Percentiles rank a stretch among this genome's conserved stretches.
Evolutionary conservation across 257 asterid genomes (phyloP).

Genomic region (Orobanche coerulescens): DNA sequence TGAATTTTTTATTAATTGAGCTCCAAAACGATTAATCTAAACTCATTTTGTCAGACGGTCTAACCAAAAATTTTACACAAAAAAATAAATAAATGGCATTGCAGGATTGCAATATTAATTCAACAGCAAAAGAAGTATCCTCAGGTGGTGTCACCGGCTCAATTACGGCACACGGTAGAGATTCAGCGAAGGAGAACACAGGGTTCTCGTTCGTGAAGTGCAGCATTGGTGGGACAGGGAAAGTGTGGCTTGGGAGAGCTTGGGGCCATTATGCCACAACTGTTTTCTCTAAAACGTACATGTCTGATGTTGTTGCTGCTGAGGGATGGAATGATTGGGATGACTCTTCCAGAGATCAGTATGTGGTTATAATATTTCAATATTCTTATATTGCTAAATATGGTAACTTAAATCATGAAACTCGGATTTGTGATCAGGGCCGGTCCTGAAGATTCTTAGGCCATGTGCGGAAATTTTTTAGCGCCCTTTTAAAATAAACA

Average conservation of each 20-base stretch:
- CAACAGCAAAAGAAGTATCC: constrained; percentile 45
- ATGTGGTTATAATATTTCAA: constrained; percentile 2
- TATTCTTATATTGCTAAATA: too few relatives aligned
- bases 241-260: constrained; percentile 83
- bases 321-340: constrained; percentile 87
- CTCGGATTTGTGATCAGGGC: too few relatives aligned
- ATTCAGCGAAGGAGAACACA: constrained; percentile 34
- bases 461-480: too few relatives aligned
- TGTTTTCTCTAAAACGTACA: constrained; percentile 46
- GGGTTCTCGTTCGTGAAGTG: constrained; percentile 84
- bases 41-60: too few relatives aligned
- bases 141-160: constrained; percentile 42
- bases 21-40: too few relatives aligned
- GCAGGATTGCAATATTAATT: constrained; percentile 59
- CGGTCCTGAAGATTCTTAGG: too few relatives aligned
- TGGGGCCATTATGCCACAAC: constrained; percentile 75
- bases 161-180: constrained; percentile 74
- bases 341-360: constrained; percentile 66
- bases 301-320: constrained; percentile 59
- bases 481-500: too few relatives aligned
- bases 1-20: too few relatives aligned
- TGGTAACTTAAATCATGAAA: background rate
- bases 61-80: too few relatives aligned
- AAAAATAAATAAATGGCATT: too few relatives aligned
- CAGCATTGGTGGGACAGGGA: constrained; percentile 53